Conservation (phyloP, 2,329 filamentous ascomycete species). For the Coniochaeta hoffmannii region DNA sequence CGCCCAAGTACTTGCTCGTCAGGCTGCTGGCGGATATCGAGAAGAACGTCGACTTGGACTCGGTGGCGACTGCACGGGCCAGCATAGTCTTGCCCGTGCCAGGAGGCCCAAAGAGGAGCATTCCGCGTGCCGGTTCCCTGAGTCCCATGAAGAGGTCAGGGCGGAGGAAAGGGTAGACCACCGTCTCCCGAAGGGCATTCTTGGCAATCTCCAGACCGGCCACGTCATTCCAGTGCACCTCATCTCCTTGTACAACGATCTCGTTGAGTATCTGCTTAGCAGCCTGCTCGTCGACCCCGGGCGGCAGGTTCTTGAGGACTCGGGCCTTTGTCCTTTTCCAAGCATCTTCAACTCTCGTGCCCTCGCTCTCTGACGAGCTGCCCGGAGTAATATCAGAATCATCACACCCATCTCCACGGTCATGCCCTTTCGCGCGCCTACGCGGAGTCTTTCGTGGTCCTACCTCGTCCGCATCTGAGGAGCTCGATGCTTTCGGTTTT, state of each 20-base stretch:
- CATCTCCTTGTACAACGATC: conserved; percentile 87
- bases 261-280: conserved; percentile 94
- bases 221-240: conserved; percentile 91
- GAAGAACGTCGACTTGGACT: conserved; percentile 92
- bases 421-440: not conserved
- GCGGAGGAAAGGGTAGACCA: conserved; percentile 92
- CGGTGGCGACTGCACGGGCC: conserved; percentile 86
- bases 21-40: conserved; percentile 91
- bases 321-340: conserved; percentile 57
- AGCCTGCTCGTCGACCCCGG: conserved; percentile 72
- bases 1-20: conserved; percentile 92
- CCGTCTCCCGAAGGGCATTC: conserved; percentile 84
- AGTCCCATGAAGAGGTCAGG: conserved; percentile 95
- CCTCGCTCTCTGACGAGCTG: conserved; percentile 35
- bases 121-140: conserved; percentile 86
- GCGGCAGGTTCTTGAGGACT: conserved; percentile 70
- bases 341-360: conserved; percentile 31
- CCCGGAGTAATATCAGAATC: conserved; percentile 17
- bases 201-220: conserved; percentile 88
- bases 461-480: not conserved
- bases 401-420: not conserved
- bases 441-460: not conserved
- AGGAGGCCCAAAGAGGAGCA: conserved; percentile 92
- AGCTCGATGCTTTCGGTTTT: not conserved
- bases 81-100: conserved; percentile 99